Conservation (phyloP, 805 yeast species). For the Clavispora phyllophila region DNA sequence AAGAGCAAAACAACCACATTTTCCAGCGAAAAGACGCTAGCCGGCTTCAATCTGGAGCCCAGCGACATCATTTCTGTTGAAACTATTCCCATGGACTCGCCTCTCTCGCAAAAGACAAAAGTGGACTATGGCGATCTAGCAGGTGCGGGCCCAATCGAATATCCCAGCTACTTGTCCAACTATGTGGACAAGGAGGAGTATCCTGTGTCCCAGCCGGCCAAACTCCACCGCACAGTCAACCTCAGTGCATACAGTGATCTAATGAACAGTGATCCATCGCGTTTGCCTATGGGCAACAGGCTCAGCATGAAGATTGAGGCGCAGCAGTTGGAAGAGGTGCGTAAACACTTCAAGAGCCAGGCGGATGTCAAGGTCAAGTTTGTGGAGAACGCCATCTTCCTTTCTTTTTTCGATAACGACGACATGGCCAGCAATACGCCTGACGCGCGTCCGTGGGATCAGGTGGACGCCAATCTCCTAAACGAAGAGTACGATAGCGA, state of each 20-base stretch:
- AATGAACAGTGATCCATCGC: neutral
- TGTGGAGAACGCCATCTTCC: slow-evolving; percentile 13
- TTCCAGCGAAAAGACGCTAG: slow-evolving; percentile 10
- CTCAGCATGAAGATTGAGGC: slow-evolving; percentile 13
- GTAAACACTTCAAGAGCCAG: slow-evolving; percentile 1
- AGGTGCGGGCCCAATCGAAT: neutral
- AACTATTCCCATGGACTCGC: neutral
- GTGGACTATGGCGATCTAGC: neutral
- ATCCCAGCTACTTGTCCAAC: slow-evolving; percentile 3
- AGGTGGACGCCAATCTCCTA: slow-evolving; percentile 5
- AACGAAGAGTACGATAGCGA: neutral
- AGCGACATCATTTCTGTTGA: slow-evolving; percentile 7
- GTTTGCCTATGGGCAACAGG: slow-evolving; percentile 13
- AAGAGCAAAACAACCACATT: slow-evolving; percentile 7
- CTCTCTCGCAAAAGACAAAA: neutral
- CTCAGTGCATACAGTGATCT: neutral
- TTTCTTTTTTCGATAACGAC: slow-evolving; percentile 8
- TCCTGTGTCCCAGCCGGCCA: neutral
- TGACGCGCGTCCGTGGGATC: slow-evolving; percentile 12
- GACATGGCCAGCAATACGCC: neutral
- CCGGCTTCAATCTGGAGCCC: slow-evolving; percentile 5
- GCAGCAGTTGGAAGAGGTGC: slow-evolving; percentile 6
- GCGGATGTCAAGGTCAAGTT: slow-evolving; percentile 8
- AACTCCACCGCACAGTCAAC: slow-evolving; percentile 12
- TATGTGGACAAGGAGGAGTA: slow-evolving; percentile 6